Evolutionary conservation across 2,329 filamentous ascomycete genomes (phyloP), one percentile per base, ranked within the genome.

Genomic region (Neocatenulostroma microsporum): DNA sequence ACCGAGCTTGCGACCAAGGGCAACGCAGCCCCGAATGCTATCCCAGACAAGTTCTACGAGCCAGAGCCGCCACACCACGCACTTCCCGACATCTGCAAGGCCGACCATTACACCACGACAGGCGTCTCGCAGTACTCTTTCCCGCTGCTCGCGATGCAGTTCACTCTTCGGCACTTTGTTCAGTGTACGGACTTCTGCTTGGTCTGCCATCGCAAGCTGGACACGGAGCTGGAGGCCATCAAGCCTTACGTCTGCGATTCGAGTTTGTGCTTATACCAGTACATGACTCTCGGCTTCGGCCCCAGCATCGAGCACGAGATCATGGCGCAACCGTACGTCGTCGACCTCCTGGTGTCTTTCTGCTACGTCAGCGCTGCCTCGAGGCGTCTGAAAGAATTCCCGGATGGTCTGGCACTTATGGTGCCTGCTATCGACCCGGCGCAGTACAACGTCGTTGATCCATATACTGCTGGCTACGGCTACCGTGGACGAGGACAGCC

Each of bases 241-340:
- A 85, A 84, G 48, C 83, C 83, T 2, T 71, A 72, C 43, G 85
- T 94, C 29, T 95, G 88, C 61, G 74, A 75, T 15, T 72, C 75
- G 10, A 67, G 72, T 2, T 68, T 95, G 3, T 95, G 88, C 52
- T 66, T 94, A 3, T 94, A 84, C 52, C 88, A 95, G 54, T 94
- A 91, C 62, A 83, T 94, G 70, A 71, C 75, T 12, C 68, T 93
- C n/a, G 86, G 85, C 0, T 80, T 94, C 51, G 88, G 87, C 0
- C 82, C 84, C 2, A 86, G 78, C 49, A 77, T 94, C 38, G 87
- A 95, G 56, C 78, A 88, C 54, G 86, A 94, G 53, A 82, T 95
- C 15, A 54, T 82, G 18, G 74, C 76, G 10, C 83, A 88, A 54
- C 84, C 86, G 2, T 76, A 79, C 38, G 85, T 94, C 1, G 83